Evolutionary conservation across 1,139 yeast genomes (phyloP), one percentile per base, ranked within the genome.

Genomic region (Yamadazyma atmosphaerica): DNA sequence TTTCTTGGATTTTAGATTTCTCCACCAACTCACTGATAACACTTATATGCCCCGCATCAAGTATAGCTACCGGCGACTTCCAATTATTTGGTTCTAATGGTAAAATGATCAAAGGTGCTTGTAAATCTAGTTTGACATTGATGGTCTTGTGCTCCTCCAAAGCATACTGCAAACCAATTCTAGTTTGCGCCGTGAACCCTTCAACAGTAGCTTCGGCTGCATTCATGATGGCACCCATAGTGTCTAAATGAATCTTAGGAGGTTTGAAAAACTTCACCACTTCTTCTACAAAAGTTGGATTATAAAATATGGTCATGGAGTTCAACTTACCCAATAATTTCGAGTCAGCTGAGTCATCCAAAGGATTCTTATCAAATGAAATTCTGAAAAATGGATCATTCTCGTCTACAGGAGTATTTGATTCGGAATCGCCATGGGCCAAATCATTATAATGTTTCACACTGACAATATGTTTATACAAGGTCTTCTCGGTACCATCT

Each of bases 171-270:
- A 94, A 72, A 0, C 98, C 98, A 45, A 94, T 77, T 54, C 98
- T 72, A 0, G 98, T 92, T 57, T 89, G 96, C 21, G 84, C 74
- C 0, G 96, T 82, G 46, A 94, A 68, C 2, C 95, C 97, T 56
- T 89, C 96, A 42, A 94, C 86, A 0, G 97, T 89, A 0, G 92
- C 89, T 47, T 90, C 96, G 0, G 99, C 98, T 0, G 96, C 98
- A 58, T 82, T 86, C 81, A 94, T 81, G 21, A 94, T 80, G 4
- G 95, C 95, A 22, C 92, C 95, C 28, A 94, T 80, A 0, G 98
- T 89, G 54, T 89, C 96, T 42, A 84, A 68, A 52, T 90, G 96
- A 26, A 81, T 80, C 43, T 80, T 81, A 11, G 97, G 96, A 1
- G 98, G 96, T 33, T 77, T 81, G 68, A 94, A 92, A 54, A 94